Base-by-base conservation (phyloP, 352 stramenopile species). In the Phytopythium sindhum region DNA sequence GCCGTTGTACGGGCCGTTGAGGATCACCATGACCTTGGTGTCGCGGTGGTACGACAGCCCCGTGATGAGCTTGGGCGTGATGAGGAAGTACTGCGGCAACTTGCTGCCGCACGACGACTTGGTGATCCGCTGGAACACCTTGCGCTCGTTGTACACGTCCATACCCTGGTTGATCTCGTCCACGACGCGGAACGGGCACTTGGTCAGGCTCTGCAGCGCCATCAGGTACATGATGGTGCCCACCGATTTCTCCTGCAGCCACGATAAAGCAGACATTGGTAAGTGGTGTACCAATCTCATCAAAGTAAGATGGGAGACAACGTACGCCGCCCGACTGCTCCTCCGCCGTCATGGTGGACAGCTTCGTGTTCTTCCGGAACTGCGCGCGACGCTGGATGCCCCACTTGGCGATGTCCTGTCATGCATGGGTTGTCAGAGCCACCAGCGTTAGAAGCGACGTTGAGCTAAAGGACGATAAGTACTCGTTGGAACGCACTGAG, bases 171-270 rank as follows among this genome's bases (percentile, higher is more conserved):
- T 96, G 57, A 96, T 95, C 61, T 96, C 88, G 66, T 96, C 88
- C 33, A 96, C 88, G 29, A 96, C 86, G 1, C 88, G 83, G 64
- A 96, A 96, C 44, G 86, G 88, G 24, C 88, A 95, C 69, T 92
- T 88, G 0, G 88, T 96, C 26, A 96, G 68, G 47, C 77, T 93
- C 64, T 96, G 88, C 5, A 96, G 75, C 33, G 88, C 88, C 88
- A 96, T 96, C 66, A 96, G 70, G 57, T 96, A 96, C 86, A 96
- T 95, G 64, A 94, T 96, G n/a, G 88, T 96, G 41, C 86, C 86
- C 7, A 96, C 88, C 35, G 86, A 92, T 81, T 95, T 96, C 76
- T 96, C 88, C 86, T 95, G 53, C 23, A 57, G 19, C n/a, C n/a
- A n/a, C n/a, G n/a, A n/a, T n/a, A n/a, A n/a, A n/a, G n/a, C n/a